Percentiles rank a stretch among this genome's conserved stretches.
Conservation (phyloP, 345 rosid species). For the Pugionium dolabratum region DNA sequence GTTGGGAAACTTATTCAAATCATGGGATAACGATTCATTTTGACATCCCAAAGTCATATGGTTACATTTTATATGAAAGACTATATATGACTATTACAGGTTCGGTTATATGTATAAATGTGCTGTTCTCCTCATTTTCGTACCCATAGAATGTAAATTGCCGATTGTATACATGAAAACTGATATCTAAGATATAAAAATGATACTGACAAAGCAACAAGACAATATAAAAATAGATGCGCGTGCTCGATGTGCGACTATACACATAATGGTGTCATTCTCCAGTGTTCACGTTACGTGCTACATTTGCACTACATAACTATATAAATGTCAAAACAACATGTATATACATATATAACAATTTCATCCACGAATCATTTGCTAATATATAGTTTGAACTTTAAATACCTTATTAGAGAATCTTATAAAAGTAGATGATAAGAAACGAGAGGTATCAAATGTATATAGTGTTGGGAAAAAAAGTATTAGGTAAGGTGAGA, state of each 20-base stretch:
- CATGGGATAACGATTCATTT: too few species aligned
- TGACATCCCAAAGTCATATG: too few species aligned
- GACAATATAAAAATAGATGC: constrained; percentile 24
- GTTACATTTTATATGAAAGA: too few species aligned
- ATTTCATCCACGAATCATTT: constrained; percentile 27
- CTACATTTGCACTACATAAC: constrained; percentile 24
- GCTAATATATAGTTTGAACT: constrained; percentile 15
- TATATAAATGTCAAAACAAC: too few species aligned
- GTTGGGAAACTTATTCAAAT: too few species aligned
- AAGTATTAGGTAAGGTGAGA: constrained; percentile 28
- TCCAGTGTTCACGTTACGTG: constrained; percentile 14
- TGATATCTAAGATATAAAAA: background rate
- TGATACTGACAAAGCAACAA: constrained; percentile 9
- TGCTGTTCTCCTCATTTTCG: background rate
- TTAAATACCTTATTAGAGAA: constrained; percentile 3
- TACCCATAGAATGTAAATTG: constrained; percentile 11
- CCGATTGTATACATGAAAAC: background rate
- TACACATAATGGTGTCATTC: constrained; percentile 41
- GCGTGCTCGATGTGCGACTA: constrained; percentile 30
- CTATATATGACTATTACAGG: too few species aligned
- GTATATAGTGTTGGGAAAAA: constrained; percentile 15
- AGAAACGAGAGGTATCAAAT: constrained; percentile 38
- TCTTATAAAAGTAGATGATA: constrained; percentile 39
- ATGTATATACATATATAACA: background rate
- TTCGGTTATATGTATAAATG: too few species aligned